Conservation (phyloP, 305 asterid species). For the Fraxinus latifolia region DNA sequence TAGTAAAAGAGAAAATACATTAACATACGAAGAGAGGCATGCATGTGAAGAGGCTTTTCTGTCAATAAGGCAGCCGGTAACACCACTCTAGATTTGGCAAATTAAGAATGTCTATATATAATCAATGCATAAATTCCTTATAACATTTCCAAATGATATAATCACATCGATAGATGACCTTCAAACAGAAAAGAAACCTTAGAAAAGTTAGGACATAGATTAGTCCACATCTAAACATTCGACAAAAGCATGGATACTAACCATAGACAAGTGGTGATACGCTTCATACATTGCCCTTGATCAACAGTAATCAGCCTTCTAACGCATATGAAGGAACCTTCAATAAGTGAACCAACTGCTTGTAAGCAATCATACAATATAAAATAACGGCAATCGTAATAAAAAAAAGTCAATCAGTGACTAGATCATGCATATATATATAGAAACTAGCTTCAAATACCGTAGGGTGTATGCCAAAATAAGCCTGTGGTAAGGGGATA, state of each 20-base stretch:
- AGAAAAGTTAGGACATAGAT: not conserved
- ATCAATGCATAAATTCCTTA: not conserved
- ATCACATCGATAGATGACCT: not conserved
- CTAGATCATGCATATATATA: not conserved
- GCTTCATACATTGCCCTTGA: conserved; percentile 15
- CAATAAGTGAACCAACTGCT: conserved; percentile 22
- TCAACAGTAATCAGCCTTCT: conserved; percentile 43
- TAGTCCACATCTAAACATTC: not conserved
- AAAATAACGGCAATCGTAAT: not conserved
- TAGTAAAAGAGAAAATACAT: not conserved
- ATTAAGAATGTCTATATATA: not conserved
- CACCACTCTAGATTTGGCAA: not conserved
- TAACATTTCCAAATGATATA: not conserved
- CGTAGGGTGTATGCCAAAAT: not conserved
- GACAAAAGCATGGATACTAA: conserved; percentile 2
- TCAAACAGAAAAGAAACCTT: not conserved
- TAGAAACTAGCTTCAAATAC: not conserved
- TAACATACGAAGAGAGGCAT: not conserved
- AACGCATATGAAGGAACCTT: conserved; percentile 55
- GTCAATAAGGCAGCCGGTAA: not conserved
- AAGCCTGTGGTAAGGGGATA: not conserved
- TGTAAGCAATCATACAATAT: not conserved
- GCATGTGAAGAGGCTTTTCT: not conserved
- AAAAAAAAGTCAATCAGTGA: not conserved
- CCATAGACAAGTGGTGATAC: conserved; percentile 31